Conservation (phyloP, 371 early-diverging fungal species). For the Cokeromyces recurvatus region DNA sequence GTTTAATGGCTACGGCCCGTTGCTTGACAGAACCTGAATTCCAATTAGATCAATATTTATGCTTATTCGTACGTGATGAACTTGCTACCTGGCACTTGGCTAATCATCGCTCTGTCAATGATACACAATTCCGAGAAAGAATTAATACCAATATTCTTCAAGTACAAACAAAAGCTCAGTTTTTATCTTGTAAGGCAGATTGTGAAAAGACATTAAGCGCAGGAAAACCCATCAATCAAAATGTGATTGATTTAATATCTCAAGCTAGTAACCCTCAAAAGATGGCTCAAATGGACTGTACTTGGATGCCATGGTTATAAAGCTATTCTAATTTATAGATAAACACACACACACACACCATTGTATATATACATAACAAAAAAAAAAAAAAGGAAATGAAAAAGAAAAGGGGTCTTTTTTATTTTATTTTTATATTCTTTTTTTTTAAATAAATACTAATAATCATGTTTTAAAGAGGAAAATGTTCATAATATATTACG, state of each 20-base stretch:
- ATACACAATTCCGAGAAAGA: conserved; percentile 58
- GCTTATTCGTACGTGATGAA: conserved; percentile 90
- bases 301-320: conserved; percentile 83
- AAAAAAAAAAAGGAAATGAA: too few species aligned
- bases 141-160: conserved; percentile 69
- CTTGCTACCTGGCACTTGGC: conserved; percentile 70
- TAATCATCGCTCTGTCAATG: conserved; percentile 54
- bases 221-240: conserved; percentile 66
- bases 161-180: conserved; percentile 65
- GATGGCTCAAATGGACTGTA: conserved; percentile 88
- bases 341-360: too few species aligned
- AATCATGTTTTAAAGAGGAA: too few species aligned
- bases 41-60: conserved; percentile 80
- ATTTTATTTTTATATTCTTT: neutral
- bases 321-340: too few species aligned
- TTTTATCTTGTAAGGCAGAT: conserved; percentile 72
- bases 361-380: too few species aligned
- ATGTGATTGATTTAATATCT: conserved; percentile 82
- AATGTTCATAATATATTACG: too few species aligned
- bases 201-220: conserved; percentile 56
- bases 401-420: too few species aligned
- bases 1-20: conserved; percentile 76
- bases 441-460: neutral
- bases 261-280: conserved; percentile 91
- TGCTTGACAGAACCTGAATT: conserved; percentile 76